Percentiles rank a stretch among this genome's conserved stretches.
These are phyloP conservation scores for Pichia pseudocactophila DNA, from an alignment of 805 yeast genomes.

Conservation along the genomic window DNA sequence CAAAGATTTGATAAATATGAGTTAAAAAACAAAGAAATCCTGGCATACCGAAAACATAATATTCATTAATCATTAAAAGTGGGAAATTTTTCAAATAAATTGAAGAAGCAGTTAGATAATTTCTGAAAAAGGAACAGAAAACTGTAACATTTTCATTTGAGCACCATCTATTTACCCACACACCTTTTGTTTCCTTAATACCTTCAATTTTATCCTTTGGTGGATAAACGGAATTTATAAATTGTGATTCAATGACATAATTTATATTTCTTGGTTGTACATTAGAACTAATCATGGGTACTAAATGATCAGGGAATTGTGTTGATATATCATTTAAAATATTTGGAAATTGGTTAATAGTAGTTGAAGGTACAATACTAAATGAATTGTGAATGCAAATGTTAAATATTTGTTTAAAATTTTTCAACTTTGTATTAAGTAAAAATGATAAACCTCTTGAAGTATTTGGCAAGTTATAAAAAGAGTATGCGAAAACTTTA, in stretches of 20 bases:
- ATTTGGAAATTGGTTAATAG: conserved; percentile 1
- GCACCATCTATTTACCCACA: conserved; percentile 58
- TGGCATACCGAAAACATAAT: conserved; percentile 28
- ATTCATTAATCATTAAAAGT: conserved; percentile 6
- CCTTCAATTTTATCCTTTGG: conserved; percentile 33
- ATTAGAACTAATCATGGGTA: conserved; percentile 16
- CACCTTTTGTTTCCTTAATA: conserved; percentile 47
- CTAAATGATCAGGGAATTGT: conserved; percentile 21
- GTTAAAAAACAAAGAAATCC: conserved; percentile 38
- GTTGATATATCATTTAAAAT: conserved; percentile 10
- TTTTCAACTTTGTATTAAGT: conserved; percentile 43
- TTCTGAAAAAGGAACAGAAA: conserved; percentile 53
- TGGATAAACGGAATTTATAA: conserved; percentile 31
- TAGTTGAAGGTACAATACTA: conserved; percentile 1
- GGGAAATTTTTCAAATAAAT: conserved; percentile 15
- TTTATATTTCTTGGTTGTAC: conserved; percentile 18
- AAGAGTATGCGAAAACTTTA: conserved; percentile 59
- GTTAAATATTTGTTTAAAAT: conserved; percentile 28
- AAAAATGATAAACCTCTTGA: conserved; percentile 49
- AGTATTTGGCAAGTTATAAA: conserved; percentile 44
- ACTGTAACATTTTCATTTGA: conserved; percentile 43
- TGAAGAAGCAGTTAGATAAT: conserved; percentile 35
- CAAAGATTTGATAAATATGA: conserved; percentile 36
- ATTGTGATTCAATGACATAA: conserved; percentile 23
- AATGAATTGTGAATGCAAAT: conserved; percentile 14